phyloP scores from a whole-genome alignment of 2,329 filamentous ascomycete species.

The Torrubiellomyces zombiae region DNA sequence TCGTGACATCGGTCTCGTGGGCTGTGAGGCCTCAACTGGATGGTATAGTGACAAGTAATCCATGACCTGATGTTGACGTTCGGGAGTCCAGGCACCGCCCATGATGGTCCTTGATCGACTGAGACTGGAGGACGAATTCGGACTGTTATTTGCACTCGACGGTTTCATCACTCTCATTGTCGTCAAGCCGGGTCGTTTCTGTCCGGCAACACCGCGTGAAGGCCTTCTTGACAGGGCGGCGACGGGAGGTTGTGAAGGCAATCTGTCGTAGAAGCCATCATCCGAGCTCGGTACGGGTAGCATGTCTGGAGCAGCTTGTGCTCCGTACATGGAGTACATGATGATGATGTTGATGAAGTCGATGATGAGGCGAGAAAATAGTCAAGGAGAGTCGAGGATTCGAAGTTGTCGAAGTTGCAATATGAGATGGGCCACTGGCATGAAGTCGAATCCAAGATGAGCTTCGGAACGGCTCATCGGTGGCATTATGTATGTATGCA shows the following conservation, averaged over 20 bases:
- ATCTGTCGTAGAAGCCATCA: conserved; percentile 31
- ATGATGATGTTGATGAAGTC: conserved; percentile 4
- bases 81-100: conserved; percentile 28
- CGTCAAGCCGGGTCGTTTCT: conserved; percentile 30
- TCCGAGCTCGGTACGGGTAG: conserved; percentile 12
- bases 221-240: conserved; percentile 29
- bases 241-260: conserved; percentile 32
- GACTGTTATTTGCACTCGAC: conserved; percentile 52
- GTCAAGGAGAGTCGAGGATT: no score
- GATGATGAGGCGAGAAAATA: no score
- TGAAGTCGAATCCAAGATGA: no score
- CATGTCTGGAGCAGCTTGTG: conserved; percentile 10
- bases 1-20: conserved; percentile 6
- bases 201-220: conserved; percentile 32
- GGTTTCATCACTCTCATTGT: conserved; percentile 48
- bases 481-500: no score
- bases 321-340: conserved; percentile 15
- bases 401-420: no score
- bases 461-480: no score
- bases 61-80: conserved; percentile 28
- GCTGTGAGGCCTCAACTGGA: neutral
- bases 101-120: conserved; percentile 40
- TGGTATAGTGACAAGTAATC: conserved; percentile 13
- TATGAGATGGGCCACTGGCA: no score
- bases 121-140: conserved; percentile 32